Percentiles rank a stretch among this genome's conserved stretches.
Conservation (phyloP, 148 eudicot species). For the Arbutus unedo region DNA sequence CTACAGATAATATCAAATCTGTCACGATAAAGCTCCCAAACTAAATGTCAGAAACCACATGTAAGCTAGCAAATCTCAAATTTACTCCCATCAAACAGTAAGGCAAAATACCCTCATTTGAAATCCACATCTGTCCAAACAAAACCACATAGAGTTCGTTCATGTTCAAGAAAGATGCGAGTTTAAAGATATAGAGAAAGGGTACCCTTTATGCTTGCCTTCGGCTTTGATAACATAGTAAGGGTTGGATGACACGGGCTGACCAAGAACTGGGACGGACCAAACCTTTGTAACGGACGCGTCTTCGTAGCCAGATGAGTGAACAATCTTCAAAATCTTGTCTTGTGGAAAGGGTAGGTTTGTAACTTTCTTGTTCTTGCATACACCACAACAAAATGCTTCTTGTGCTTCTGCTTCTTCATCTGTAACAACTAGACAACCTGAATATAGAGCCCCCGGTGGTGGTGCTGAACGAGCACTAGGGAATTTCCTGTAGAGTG, state of each 20-base stretch:
- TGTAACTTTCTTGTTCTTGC: constrained; percentile 46
- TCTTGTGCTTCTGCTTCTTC: constrained; percentile 60
- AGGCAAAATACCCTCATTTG: not conserved
- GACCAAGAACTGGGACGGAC: constrained; percentile 72
- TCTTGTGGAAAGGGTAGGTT: constrained; percentile 74
- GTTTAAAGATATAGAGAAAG: not conserved
- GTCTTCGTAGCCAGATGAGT: constrained; percentile 34
- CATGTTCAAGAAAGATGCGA: not conserved
- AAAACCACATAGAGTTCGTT: too few species aligned
- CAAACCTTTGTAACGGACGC: constrained; percentile 56
- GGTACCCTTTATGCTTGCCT: constrained; percentile 71
- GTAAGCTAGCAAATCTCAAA: not conserved
- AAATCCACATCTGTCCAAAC: not conserved
- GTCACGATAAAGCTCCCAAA: not conserved
- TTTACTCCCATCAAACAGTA: not conserved
- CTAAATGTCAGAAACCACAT: not conserved
- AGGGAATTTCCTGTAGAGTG: constrained; percentile 53
- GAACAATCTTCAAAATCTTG: constrained; percentile 56
- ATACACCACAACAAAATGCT: constrained; percentile 56
- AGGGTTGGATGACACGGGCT: constrained; percentile 66
- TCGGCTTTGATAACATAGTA: constrained; percentile 66
- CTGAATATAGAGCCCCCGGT: constrained; percentile 53
- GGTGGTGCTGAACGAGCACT: constrained; percentile 45
- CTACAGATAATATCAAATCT: not conserved
- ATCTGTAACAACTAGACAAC: constrained; percentile 62